Percentiles rank a stretch among this genome's conserved stretches.
phyloP scores from a whole-genome alignment of 345 rosid genomes.

The Rhodomyrtus tomentosa region DNA sequence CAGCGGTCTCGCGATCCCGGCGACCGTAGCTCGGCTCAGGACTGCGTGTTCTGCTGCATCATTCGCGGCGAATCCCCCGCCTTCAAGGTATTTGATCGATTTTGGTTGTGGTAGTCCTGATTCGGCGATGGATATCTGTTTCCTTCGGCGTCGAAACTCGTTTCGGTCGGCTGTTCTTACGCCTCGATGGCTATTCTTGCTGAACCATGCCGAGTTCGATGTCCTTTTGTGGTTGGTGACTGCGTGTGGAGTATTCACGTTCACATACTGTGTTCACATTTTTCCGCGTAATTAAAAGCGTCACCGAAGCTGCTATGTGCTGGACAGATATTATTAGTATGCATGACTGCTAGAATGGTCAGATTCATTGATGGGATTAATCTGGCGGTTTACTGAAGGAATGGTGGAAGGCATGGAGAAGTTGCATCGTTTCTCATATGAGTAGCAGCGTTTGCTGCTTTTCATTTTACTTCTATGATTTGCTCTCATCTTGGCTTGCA shows the following conservation, averaged over 20 bases:
- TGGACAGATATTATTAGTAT: background rate
- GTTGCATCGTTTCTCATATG: background rate
- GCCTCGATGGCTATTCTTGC: background rate
- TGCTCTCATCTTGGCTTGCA: background rate
- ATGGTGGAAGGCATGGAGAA: background rate
- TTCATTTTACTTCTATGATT: background rate
- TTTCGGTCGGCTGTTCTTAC: background rate
- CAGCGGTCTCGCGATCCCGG: background rate
- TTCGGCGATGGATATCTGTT: background rate
- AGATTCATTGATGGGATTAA: background rate
- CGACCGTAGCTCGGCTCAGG: constrained; percentile 5
- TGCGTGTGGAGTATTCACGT: background rate
- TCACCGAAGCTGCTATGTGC: background rate
- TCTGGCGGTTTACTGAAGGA: background rate
- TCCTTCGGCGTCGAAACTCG: background rate
- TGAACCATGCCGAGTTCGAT: background rate
- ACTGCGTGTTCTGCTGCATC: constrained; percentile 81
- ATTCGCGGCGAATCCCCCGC: constrained; percentile 68
- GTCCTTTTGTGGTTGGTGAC: background rate
- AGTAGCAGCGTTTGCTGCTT: background rate
- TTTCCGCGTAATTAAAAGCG: background rate
- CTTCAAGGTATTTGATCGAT: constrained; percentile 28
- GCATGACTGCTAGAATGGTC: accelerated
- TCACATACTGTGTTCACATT: accelerated
- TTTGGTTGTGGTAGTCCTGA: background rate